phyloP scores from a whole-genome alignment of 805 yeast genomes.

The Starmerella geochares region DNA sequence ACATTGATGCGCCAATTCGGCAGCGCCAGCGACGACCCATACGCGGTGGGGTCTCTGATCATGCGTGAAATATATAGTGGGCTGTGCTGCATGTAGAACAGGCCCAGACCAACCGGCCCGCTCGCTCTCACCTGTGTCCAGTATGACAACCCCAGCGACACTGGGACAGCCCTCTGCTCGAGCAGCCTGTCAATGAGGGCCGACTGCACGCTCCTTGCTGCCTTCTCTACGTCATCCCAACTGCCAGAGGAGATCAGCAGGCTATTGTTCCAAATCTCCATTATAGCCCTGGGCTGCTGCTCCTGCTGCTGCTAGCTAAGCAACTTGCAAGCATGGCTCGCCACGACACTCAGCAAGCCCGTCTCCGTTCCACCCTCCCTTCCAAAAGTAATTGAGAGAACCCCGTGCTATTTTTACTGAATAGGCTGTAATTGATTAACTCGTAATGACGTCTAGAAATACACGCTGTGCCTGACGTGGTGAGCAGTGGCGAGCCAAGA shows the following conservation, averaged over 20 bases:
- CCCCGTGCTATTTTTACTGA: no score
- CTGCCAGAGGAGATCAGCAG: slow-evolving; percentile 22
- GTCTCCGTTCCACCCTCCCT: no score
- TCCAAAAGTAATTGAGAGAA: no score
- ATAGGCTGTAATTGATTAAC: no score
- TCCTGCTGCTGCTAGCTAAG: slow-evolving; percentile 2
- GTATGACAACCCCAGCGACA: slow-evolving; percentile 20
- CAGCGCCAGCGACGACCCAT: not conserved
- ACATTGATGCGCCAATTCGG: not conserved
- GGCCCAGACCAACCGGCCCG: slow-evolving; percentile 6
- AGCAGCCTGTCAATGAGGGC: slow-evolving; percentile 13
- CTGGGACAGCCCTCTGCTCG: slow-evolving; percentile 21
- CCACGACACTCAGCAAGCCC: no score
- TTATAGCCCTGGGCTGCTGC: slow-evolving; percentile 1
- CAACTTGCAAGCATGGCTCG: no score
- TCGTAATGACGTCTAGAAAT: no score
- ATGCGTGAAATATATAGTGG: slow-evolving; percentile 8
- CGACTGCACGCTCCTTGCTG: slow-evolving; percentile 21
- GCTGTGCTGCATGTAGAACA: slow-evolving; percentile 21
- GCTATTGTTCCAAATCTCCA: slow-evolving; percentile 23
- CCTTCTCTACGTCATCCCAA: slow-evolving; percentile 25
- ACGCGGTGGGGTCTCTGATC: not conserved
- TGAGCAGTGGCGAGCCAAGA: no score
- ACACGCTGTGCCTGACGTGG: no score
- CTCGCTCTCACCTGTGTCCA: slow-evolving; percentile 18